A percentile compares a stretch with the other conserved stretches of the same genome.
phyloP scores from a whole-genome alignment of 768 basidiomycete species.

The Coprinellus aureogranulatus region DNA sequence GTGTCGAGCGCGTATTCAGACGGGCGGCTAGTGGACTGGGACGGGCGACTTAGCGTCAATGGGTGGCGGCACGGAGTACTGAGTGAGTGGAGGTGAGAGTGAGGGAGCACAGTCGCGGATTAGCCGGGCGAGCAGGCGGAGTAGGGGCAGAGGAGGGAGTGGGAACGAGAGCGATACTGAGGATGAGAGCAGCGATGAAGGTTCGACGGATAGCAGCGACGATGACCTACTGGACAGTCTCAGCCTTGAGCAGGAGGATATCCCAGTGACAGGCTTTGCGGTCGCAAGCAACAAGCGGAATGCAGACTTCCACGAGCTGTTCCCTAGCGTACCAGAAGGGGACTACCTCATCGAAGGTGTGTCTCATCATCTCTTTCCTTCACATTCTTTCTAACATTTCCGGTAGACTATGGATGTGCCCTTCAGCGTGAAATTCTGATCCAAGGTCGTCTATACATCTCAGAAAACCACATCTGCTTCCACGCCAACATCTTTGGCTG shows the following conservation, averaged over 20 bases:
- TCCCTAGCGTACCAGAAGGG: constrained; percentile 84
- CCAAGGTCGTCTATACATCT: constrained; percentile 94
- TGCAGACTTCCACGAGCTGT: constrained; percentile 93
- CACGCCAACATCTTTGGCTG: constrained; percentile 99
- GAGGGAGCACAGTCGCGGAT: constrained; percentile 2
- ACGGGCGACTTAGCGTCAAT: neutral
- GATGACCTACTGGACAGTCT: constrained; percentile 16
- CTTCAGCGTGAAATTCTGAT: constrained; percentile 94
- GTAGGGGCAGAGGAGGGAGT: neutral
- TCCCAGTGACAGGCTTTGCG: constrained; percentile 94
- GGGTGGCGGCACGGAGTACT: constrained; percentile 10
- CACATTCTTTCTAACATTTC: too few relatives aligned
- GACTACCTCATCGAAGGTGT: constrained; percentile 97
- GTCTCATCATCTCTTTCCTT: constrained; percentile 19
- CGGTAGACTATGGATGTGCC: constrained; percentile 95
- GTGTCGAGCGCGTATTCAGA: constrained; percentile 14
- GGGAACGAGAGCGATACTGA: constrained; percentile 8
- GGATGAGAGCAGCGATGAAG: constrained; percentile 7
- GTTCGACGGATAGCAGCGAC: constrained; percentile 10
- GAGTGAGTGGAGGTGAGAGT: constrained; percentile 8
- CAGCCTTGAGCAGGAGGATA: constrained; percentile 66
- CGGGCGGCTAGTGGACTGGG: constrained; percentile 3
- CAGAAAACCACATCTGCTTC: constrained; percentile 99
- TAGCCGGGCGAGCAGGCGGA: neutral
- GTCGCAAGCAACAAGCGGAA: constrained; percentile 95